Conservation (phyloP, 495 filamentous ascomycete genomes). For the Penicillium tannophilum region DNA sequence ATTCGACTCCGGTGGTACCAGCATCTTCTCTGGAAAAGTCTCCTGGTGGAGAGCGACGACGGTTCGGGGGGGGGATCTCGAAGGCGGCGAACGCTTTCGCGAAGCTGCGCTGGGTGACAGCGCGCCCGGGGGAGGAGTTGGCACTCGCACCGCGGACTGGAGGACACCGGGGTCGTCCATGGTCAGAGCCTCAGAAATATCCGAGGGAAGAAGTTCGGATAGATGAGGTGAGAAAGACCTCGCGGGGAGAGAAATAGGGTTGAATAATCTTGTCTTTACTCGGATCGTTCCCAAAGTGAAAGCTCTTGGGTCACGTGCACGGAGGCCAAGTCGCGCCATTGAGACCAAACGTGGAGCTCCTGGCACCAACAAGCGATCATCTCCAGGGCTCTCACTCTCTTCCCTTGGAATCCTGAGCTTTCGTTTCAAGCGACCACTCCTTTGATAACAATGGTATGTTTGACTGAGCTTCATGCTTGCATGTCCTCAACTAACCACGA, state of each 20-base stretch:
- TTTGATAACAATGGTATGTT: conserved; percentile 32
- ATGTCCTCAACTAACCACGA: not conserved
- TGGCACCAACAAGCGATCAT: conserved; percentile 5
- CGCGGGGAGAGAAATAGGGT: not conserved
- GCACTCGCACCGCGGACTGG: conserved; percentile 68
- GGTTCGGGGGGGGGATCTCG: conserved; percentile 66
- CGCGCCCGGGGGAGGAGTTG: conserved; percentile 63
- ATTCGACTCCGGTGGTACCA: conserved; percentile 53
- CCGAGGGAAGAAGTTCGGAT: conserved; percentile 10
- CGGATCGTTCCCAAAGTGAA: conserved; percentile 25
- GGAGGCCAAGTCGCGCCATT: conserved; percentile 9
- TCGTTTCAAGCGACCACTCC: conserved; percentile 13
- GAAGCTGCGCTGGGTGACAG: conserved; percentile 50
- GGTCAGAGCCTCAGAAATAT: conserved; percentile 14
- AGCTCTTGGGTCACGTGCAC: conserved; percentile 27
- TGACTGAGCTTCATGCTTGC: not conserved
- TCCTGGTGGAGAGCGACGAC: conserved; percentile 59
- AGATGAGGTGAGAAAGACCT: conserved; percentile 16
- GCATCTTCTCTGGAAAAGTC: conserved; percentile 36
- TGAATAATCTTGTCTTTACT: conserved; percentile 5
- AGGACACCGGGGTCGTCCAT: conserved; percentile 56
- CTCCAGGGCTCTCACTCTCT: conserved; percentile 9
- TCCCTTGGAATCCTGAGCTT: conserved; percentile 11
- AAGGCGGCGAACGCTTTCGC: conserved; percentile 64
- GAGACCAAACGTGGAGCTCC: conserved; percentile 15